Evolutionary conservation across 768 basidiomycete species (phyloP), one percentile per base, ranked within the genome.

Genomic region (Podaxis mareebaensis): DNA sequence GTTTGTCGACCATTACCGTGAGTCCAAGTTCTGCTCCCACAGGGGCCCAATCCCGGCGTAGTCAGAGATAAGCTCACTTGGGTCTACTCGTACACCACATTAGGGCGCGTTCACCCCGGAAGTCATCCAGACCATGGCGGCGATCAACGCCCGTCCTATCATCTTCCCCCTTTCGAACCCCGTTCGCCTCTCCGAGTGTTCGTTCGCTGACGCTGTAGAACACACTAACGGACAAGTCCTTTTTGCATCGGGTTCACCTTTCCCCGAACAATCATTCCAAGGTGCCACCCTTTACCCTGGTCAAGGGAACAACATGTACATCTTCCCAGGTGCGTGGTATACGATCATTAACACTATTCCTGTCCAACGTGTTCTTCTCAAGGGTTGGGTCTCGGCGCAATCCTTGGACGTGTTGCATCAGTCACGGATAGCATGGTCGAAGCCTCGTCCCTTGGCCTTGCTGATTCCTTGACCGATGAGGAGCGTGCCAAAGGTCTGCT

Each of bases 271-370:
- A 66, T 69, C 75, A 61, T 89, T 80, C 76, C 74, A 81, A 39
- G 87, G 86, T 33, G 78, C 77, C 58, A 80, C 67, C 38, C 77
- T 89, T 67, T 87, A 89, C 66, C 88, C 95, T 2, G 92, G 93
- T 24, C 96, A 97, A 76, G 95, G 95, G 28, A 97, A 96, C 74
- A 98, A 96, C 75, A 95, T 95, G 92, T 92, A 91, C 73, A 90
- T 91, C 70, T 89, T 89, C 81, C 87, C 87, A 54, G 85, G 86
- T 85, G 40, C 26, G 71, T 67, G 61, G 63, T 63, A n/a, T 42
- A 61, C 44, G 40, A 51, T 53, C 56, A 28, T 17, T 51, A 10
- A 28, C 46, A 28, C 38, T 40, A 33, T 38, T n/a, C 28, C 22
- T 63, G 67, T 36, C 69, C 63, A 74, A 73, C 8, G 61, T 66